Conservation (phyloP, 2,329 filamentous ascomycete genomes). For the Apiospora marii region DNA sequence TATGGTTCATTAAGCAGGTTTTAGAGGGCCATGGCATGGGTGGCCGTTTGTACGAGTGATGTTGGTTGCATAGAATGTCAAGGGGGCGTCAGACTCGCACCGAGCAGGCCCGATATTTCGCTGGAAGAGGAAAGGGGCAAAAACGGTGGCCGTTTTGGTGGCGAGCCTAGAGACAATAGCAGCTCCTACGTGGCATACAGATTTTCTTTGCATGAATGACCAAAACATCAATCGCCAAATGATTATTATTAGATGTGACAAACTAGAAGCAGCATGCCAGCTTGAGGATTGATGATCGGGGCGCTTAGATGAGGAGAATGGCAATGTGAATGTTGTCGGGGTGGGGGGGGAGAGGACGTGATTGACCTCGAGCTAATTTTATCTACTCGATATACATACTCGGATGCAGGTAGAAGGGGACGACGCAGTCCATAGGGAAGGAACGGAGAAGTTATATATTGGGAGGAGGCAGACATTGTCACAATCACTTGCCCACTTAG, state of each 20-base stretch:
- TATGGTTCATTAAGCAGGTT: background rate
- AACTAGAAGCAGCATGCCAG: background rate
- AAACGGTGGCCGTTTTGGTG: background rate
- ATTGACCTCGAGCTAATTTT: background rate
- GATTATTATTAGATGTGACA: slow-evolving; percentile 14
- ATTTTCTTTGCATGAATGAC: slow-evolving; percentile 12
- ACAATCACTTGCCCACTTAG: background rate
- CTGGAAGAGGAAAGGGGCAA: background rate
- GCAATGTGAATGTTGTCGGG: background rate
- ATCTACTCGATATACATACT: background rate
- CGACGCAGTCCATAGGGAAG: background rate
- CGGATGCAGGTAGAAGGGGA: background rate
- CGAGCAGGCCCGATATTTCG: background rate
- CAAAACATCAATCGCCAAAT: background rate
- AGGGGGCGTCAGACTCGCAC: background rate
- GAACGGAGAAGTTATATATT: background rate
- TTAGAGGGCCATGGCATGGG: background rate
- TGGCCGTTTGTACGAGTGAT: background rate
- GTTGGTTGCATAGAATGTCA: slow-evolving; percentile 7
- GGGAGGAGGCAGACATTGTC: background rate
- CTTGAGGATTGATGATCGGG: background rate
- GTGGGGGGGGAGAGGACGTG: background rate
- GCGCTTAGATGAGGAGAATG: slow-evolving; percentile 5
- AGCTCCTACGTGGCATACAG: background rate
- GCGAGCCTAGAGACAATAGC: background rate